Base-by-base conservation (phyloP, 306 rosid genomes). In the Rosa chinensis region DNA sequence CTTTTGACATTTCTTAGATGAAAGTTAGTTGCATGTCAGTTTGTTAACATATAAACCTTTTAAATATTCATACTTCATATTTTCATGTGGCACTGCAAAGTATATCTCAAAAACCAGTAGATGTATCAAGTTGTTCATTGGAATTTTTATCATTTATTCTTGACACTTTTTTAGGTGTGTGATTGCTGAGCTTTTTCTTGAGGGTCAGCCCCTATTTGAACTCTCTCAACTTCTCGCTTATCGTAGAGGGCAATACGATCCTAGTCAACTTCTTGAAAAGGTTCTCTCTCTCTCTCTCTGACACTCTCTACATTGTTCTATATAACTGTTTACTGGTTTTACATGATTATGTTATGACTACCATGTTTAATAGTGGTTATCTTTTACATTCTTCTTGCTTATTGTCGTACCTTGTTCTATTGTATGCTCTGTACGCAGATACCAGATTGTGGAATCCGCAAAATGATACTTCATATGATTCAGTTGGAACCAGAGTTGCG, bases 161-260 rank as follows among this genome's bases (percentile, higher is more conserved):
- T 86, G 72, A 77, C 75, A 59, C 80, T 81, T 47, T 79, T 83
- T 78, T 84, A 92, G 99, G 87, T 93, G 99, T 88, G 99, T 93
- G 68, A 93, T 91, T 84, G 99, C 98, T 9, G 99, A 95, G 90
- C 99, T 95, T 87, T 95, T 95, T 87, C 97, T 89, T 47, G 99
- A 92, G 90, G 99, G 99, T 59, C 99, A 95, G 80, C 98, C 99
- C 4, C 89, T 91, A 66, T 95, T 95, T 77, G 99, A 92, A 86
- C 90, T 92, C 61, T 90, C 97, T 80, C 99, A 95, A 83, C 98
- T 95, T 82, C 96, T 95, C 73, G 90, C 99, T 72, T 95, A 92
- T 89, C 99, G 99, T 72, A 90, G 97, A 95, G 98, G 99, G 84
- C 99, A 95, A 72, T 88, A 89, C 32, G 99, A 95, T 85, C 97